A percentile compares a stretch with the other conserved stretches of the same genome.
Evolutionary conservation across 164 flowering plant species (phyloP).

Genomic region (Piper betle): DNA sequence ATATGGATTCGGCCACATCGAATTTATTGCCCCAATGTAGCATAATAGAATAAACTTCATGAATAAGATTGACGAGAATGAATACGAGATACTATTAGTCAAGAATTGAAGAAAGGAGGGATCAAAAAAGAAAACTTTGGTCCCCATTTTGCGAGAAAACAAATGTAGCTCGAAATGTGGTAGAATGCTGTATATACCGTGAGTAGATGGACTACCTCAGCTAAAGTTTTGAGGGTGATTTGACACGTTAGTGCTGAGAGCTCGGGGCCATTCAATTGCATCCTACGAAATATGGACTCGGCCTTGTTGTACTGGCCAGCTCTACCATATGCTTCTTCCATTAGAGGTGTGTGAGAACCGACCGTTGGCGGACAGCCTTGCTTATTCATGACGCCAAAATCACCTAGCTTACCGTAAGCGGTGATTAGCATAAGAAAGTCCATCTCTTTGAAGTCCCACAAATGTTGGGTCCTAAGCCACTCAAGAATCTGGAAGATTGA

Average conservation of each 20-base stretch:
- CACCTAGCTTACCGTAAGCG: conserved; percentile 87
- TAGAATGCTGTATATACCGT: too few species aligned
- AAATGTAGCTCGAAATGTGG: background rate
- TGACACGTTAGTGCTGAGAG: conserved; percentile 94
- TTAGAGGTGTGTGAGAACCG: conserved; percentile 76
- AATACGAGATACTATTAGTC: background rate
- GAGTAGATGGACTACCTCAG: conserved; percentile 39
- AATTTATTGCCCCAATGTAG: conserved; percentile 59
- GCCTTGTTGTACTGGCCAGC: conserved; percentile 74
- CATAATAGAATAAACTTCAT: background rate
- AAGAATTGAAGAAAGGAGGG: background rate
- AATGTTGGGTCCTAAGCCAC: conserved; percentile 81
- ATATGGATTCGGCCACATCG: conserved; percentile 79
- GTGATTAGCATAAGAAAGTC: conserved; percentile 88
- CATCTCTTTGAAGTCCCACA: conserved; percentile 94
- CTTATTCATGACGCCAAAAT: conserved; percentile 68
- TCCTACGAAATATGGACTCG: conserved; percentile 74
- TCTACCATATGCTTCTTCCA: conserved; percentile 97
- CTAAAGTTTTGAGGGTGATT: conserved; percentile 73
- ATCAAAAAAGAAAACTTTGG: too few species aligned
- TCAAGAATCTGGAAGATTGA: conserved; percentile 56
- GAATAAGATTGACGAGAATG: background rate
- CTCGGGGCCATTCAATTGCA: conserved; percentile 89
- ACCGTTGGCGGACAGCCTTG: conserved; percentile 69
- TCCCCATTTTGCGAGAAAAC: background rate